Base-by-base conservation (phyloP, 1,284 basidiomycete genomes). In the Fomitopsis betulina region DNA sequence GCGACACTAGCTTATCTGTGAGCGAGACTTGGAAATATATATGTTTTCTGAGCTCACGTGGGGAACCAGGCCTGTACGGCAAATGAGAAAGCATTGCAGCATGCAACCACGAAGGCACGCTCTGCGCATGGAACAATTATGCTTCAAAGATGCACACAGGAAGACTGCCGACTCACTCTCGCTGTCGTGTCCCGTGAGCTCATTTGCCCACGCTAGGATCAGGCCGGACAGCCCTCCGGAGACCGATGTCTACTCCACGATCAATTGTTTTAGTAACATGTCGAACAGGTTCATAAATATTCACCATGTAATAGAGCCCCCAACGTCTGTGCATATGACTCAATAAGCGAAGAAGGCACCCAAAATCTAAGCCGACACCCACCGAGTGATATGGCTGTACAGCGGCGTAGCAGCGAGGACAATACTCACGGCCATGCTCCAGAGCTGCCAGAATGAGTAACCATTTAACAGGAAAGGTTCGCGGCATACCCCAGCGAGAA, bases 191-290 rank as follows among this genome's bases (percentile, higher is more conserved):
- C 74, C 70, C 2, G 67, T 76, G 25, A 77, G 62, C 62, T 77
- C 76, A 51, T 76, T 76, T n/a, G 73, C 74, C 76, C 75, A 77
- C 1, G 75, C 69, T 21, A 76, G 62, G 27, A 76, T 76, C 19
- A 76, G 60, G 3, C 75, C 75, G 0, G 74, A 73, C 4, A 76
- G 59, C 0, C 75, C 75, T 10, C 72, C 71, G 56, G 62, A 51
- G 0, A 64, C 58, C 9, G 59, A 42, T 8, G 69, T 72, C 69
- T 71, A 25, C 50, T 32, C 27, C n/a, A 40, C 33, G 5, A 39
- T 42, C 12, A 19, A 27, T 6, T 6, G 8, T 5, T 8, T 8
- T 45, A 38, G 47, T 8, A 30, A 8, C 27, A 30, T 30, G 27
- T 30, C 1, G 8, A 30, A 30, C 27, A 3, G 5, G 27, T 30